Percentiles rank a stretch among this genome's conserved stretches.
phyloP scores from a whole-genome alignment of 2,329 filamentous ascomycete species.

The Fusarium stilboides region DNA sequence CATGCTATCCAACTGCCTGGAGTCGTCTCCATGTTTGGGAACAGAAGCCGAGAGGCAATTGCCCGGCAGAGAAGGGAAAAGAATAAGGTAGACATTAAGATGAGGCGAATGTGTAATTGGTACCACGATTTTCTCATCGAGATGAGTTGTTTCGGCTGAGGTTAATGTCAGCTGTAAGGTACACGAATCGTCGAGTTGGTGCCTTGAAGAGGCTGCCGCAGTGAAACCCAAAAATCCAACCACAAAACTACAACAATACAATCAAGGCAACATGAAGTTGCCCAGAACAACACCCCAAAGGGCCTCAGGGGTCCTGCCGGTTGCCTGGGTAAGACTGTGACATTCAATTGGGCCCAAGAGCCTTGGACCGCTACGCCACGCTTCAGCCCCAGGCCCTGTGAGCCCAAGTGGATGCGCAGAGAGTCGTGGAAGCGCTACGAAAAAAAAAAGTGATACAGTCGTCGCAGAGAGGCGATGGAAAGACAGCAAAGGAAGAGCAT shows the following conservation, averaged over 20 bases:
- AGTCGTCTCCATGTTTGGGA: conserved; percentile 10
- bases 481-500: conserved; percentile 35
- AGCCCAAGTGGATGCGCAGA: conserved; percentile 46
- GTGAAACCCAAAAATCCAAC: conserved; percentile 36
- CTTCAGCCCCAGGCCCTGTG: conserved; percentile 31
- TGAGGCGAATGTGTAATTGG: conserved; percentile 11
- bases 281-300: background rate
- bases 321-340: conserved; percentile 14
- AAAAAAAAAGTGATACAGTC: conserved; percentile 32
- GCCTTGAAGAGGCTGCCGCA: conserved; percentile 22
- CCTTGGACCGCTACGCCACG: conserved; percentile 30
- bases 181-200: conserved; percentile 17
- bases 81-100: conserved; percentile 8
- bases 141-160: conserved; percentile 1
- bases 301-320: conserved; percentile 16
- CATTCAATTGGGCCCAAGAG: conserved; percentile 22
- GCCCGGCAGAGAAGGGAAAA: conserved; percentile 16
- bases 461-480: conserved; percentile 27
- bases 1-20: conserved; percentile 18
- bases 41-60: conserved; percentile 19
- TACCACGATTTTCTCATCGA: background rate
- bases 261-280: background rate
- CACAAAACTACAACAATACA: conserved; percentile 11
- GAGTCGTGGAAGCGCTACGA: conserved; percentile 47
- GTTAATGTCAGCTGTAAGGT: conserved; percentile 24